phyloP scores from a whole-genome alignment of 2,329 filamentous ascomycete genomes.

The Periconia sp. region DNA sequence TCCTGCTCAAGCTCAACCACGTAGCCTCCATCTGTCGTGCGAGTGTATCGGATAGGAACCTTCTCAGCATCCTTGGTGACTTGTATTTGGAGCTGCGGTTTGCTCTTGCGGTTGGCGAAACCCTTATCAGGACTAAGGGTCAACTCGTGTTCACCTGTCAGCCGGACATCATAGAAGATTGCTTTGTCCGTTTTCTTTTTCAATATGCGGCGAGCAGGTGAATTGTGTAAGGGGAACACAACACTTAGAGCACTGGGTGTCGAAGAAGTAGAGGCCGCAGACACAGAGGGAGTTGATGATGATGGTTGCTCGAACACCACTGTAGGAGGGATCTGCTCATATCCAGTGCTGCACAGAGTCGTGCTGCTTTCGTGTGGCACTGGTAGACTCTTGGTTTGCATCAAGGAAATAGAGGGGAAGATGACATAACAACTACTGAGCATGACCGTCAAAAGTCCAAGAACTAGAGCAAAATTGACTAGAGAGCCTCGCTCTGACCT shows the following conservation, averaged over 20 bases:
- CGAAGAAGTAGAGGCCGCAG: constrained; percentile 5
- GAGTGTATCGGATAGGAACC: constrained; percentile 49
- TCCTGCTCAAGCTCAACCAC: constrained; percentile 53
- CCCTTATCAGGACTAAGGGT: constrained; percentile 53
- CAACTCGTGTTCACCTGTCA: constrained; percentile 57
- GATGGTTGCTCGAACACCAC: neutral
- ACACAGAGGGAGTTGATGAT: neutral
- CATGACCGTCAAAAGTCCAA: neutral
- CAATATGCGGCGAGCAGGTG: constrained; percentile 7
- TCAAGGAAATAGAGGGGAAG: neutral
- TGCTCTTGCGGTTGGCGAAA: constrained; percentile 45
- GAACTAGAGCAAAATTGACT: neutral
- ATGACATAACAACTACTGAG: neutral
- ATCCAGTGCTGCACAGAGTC: neutral
- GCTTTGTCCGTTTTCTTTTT: constrained; percentile 28
- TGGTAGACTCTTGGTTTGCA: neutral
- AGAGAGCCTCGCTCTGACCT: neutral
- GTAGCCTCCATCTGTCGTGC: constrained; percentile 57
- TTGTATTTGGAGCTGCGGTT: constrained; percentile 52
- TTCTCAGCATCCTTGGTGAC: constrained; percentile 49
- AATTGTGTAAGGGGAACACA: constrained; percentile 9
- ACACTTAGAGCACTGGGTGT: constrained; percentile 21
- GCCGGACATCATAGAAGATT: constrained; percentile 54
- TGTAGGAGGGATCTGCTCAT: no score
- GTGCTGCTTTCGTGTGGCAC: neutral